A percentile compares a stretch with the other conserved stretches of the same genome.
Conservation (phyloP, 208 protist genomes). For the Wallacemonas sp. region DNA sequence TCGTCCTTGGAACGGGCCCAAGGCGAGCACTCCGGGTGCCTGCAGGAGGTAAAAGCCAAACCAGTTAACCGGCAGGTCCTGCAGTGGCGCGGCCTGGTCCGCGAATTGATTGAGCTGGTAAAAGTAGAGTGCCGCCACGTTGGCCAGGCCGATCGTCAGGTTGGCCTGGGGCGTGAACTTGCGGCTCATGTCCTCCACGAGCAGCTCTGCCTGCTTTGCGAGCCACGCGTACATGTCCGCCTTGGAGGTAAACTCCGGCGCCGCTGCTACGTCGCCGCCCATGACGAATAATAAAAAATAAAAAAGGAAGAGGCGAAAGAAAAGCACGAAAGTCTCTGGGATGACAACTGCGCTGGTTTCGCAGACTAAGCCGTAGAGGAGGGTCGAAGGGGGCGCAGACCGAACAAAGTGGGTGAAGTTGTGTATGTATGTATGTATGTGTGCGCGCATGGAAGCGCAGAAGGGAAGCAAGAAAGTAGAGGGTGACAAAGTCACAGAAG, state of each 20-base stretch:
- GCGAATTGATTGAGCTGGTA: conserved; percentile 69
- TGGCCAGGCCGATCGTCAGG: conserved; percentile 66
- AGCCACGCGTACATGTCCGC: conserved; percentile 64
- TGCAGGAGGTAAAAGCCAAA: conserved; percentile 93
- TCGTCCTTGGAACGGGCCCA: conserved; percentile 94
- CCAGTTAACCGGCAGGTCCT: conserved; percentile 83
- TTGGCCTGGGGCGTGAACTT: conserved; percentile 58
- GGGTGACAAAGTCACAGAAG: too few relatives aligned
- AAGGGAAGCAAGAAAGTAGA: too few relatives aligned
- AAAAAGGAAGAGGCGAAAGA: not conserved
- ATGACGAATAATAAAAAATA: not conserved
- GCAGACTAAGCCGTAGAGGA: too few relatives aligned
- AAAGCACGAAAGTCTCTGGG: not conserved
- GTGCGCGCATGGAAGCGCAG: too few relatives aligned
- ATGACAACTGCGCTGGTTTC: too few relatives aligned
- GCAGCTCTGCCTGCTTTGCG: conserved; percentile 32
- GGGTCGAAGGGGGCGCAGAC: too few relatives aligned
- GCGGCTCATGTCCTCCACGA: conserved; percentile 43
- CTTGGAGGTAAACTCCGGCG: conserved; percentile 46
- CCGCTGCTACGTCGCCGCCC: conserved; percentile 12
- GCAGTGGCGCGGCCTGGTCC: conserved; percentile 42
- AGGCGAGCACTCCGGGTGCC: conserved; percentile 59
- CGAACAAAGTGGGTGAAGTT: too few relatives aligned
- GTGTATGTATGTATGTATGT: too few relatives aligned
- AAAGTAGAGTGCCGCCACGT: conserved; percentile 81